A percentile compares a stretch with the other conserved stretches of the same genome.
Conservation (phyloP, 108 stramenopile genomes). For the Cyclostephanos tholiformis region DNA sequence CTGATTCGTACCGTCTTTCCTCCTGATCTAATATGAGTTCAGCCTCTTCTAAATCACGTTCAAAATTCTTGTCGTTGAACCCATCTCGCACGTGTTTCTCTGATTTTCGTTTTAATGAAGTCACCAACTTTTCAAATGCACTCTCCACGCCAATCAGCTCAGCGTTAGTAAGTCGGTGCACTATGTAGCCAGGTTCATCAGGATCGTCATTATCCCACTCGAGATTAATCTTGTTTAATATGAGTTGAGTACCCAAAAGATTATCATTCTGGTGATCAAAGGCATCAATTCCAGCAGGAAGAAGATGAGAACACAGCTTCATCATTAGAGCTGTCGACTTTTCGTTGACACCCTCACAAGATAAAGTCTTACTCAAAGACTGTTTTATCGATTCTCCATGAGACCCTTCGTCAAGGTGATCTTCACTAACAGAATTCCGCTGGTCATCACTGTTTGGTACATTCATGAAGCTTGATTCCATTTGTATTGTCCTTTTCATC, state of each 20-base stretch:
- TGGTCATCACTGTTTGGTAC: neutral
- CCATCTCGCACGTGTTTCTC: constrained; percentile 36
- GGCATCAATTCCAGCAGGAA: constrained; percentile 62
- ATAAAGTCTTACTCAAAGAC: constrained; percentile 16
- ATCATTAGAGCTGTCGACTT: constrained; percentile 70
- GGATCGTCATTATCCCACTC: constrained; percentile 79
- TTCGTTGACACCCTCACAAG: constrained; percentile 6
- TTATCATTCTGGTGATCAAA: constrained; percentile 9
- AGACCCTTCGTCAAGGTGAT: constrained; percentile 27
- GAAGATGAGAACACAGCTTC: constrained; percentile 73
- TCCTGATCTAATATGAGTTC: constrained; percentile 69
- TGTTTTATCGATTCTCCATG: constrained; percentile 20
- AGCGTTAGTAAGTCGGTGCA: constrained; percentile 62
- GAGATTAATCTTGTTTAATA: constrained; percentile 30
- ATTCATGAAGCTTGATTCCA: neutral
- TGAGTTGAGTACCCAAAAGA: constrained; percentile 13
- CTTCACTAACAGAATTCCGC: constrained; percentile 18
- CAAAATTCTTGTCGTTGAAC: constrained; percentile 59
- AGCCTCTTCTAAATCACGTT: constrained; percentile 73
- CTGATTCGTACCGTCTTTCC: constrained; percentile 30
- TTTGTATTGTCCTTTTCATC: neutral
- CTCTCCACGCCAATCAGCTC: constrained; percentile 70
- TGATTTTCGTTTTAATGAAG: constrained; percentile 46
- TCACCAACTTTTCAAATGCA: constrained; percentile 71
- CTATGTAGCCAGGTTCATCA: constrained; percentile 79